Evolutionary conservation across 345 rosid genomes (phyloP).

Genomic region (Eucalyptus erythrocorys): DNA sequence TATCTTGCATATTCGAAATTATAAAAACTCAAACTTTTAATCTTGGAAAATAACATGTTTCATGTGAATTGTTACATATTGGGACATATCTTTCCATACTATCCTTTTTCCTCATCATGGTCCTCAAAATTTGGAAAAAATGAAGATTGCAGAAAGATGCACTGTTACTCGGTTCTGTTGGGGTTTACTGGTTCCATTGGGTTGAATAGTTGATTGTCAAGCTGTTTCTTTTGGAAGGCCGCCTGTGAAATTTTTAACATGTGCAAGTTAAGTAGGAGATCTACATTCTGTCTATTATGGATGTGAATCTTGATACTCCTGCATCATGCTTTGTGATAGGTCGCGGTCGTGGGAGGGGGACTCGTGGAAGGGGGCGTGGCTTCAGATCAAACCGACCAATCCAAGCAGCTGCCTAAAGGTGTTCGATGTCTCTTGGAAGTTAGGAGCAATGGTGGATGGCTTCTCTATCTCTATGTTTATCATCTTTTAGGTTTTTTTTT

Average conservation of each 20-base stretch:
- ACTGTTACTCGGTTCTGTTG: not conserved
- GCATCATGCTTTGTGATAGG: conserved; percentile 12
- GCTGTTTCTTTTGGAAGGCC: not conserved
- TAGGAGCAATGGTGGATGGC: not conserved
- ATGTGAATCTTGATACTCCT: not conserved
- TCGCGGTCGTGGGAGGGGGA: conserved; percentile 57
- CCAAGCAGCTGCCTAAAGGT: conserved; percentile 43
- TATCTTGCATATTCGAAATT: not conserved
- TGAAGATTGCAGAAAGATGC: not conserved
- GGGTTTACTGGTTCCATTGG: not conserved
- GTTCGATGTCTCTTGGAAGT: not conserved
- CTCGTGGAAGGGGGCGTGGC: conserved; percentile 72
- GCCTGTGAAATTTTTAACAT: not conserved
- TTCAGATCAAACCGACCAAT: conserved; percentile 33
- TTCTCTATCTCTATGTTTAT: conserved; percentile 9
- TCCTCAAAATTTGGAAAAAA: not conserved
- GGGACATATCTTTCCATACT: not conserved
- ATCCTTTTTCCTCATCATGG: not conserved
- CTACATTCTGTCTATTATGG: not conserved
- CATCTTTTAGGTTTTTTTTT: not conserved
- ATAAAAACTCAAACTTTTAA: not conserved
- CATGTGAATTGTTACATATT: not conserved
- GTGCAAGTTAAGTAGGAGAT: not conserved
- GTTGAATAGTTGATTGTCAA: not conserved
- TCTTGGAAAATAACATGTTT: not conserved